Evolutionary conservation across 139 green algal species (phyloP).

Genomic region (Micractinium sp.): DNA sequence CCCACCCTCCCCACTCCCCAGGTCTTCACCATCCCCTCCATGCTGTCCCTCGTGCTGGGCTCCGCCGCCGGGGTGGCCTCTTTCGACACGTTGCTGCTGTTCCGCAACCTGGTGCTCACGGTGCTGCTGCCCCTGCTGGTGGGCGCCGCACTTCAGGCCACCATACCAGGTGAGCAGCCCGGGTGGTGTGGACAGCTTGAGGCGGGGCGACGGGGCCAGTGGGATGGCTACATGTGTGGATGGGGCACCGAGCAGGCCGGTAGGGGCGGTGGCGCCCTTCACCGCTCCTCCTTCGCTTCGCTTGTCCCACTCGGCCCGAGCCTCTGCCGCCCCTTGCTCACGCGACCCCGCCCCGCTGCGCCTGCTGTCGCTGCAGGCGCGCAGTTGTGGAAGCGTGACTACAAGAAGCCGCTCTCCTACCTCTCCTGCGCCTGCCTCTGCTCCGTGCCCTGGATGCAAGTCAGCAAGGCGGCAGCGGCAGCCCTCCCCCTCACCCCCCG

Average conservation of each 20-base stretch:
- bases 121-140: conserved; percentile 70
- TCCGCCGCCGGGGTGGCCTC: conserved; percentile 8
- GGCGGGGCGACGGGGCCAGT: too few species aligned
- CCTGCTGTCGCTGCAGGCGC: conserved; percentile 41
- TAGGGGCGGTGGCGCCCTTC: neutral
- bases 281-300: neutral
- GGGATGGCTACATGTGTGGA: too few species aligned
- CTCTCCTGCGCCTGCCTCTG: conserved; percentile 61
- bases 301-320: neutral
- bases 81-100: conserved; percentile 54
- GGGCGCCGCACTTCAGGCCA: conserved; percentile 53
- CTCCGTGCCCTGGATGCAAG: conserved; percentile 83
- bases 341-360: neutral
- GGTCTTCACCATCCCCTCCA: conserved; percentile 76
- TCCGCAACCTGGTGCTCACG: conserved; percentile 67
- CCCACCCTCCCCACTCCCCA: neutral
- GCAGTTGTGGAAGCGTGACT: conserved; percentile 41
- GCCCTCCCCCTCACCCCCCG: conserved; percentile 29
- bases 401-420: conserved; percentile 57
- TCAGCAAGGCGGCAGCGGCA: conserved; percentile 50
- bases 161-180: conserved; percentile 56
- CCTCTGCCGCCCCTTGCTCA: neutral
- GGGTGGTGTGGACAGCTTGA: too few species aligned
- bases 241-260: too few species aligned
- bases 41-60: conserved; percentile 65